A percentile compares a stretch with the other conserved stretches of the same genome.
These are phyloP conservation scores for Conticribra guillardii DNA, from an alignment of 108 stramenopile genomes.

Conservation along the genomic window DNA sequence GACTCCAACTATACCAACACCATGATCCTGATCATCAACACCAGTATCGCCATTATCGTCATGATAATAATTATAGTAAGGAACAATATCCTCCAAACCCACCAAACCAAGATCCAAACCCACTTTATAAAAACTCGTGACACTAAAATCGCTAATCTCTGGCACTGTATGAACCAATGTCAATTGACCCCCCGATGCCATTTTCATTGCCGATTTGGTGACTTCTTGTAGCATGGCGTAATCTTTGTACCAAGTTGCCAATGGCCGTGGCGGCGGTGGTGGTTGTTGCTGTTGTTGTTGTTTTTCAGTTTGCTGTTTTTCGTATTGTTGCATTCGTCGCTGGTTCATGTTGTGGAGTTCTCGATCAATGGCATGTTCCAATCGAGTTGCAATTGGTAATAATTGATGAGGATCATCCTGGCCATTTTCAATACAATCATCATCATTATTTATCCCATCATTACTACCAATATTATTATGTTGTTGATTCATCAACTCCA, in stretches of 20 bases:
- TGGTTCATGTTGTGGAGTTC: slow-evolving; percentile 41
- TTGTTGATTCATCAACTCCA: slow-evolving; percentile 25
- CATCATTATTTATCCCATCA: no score
- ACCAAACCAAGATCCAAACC: slow-evolving; percentile 53
- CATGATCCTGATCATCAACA: no score
- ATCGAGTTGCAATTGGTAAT: no score
- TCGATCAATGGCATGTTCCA: slow-evolving; percentile 26
- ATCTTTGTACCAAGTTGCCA: slow-evolving; percentile 36
- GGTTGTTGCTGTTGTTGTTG: slow-evolving; percentile 14
- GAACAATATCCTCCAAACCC: slow-evolving; percentile 36
- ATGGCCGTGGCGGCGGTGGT: slow-evolving; percentile 9
- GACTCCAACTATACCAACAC: no score
- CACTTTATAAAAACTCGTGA: slow-evolving; percentile 58
- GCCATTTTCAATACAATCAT: no score
- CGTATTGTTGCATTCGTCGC: no score
- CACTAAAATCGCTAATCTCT: slow-evolving; percentile 45
- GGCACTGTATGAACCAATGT: slow-evolving; percentile 52
- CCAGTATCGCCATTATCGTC: no score
- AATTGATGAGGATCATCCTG: no score
- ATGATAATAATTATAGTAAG: no score
- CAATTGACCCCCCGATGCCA: slow-evolving; percentile 36
- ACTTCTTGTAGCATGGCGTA: slow-evolving; percentile 60
- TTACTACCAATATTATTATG: no score
- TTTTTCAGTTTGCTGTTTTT: no score
- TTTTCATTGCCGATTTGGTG: slow-evolving; percentile 50